A percentile compares a stretch with the other conserved stretches of the same genome.
Evolutionary conservation across 345 rosid genomes (phyloP).

Genomic region (Cardamine occulta): DNA sequence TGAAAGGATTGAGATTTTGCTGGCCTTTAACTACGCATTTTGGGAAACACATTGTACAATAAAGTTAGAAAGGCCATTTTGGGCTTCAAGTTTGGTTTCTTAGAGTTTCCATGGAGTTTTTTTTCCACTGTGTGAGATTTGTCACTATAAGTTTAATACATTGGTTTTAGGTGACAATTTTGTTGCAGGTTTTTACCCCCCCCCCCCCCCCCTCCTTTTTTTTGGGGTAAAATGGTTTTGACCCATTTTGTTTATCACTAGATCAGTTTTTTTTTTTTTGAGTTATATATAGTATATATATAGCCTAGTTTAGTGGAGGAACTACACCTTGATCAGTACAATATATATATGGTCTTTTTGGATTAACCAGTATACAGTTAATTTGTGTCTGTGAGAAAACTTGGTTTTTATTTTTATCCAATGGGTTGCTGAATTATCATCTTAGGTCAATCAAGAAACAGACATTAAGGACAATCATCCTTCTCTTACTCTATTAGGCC

Average conservation of each 20-base stretch:
- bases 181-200: not conserved
- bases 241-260: too few relatives aligned
- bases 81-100: not conserved
- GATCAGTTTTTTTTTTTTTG: too few relatives aligned
- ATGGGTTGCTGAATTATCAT: not conserved
- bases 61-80: not conserved
- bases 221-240: too few relatives aligned
- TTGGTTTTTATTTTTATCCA: not conserved
- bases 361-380: not conserved
- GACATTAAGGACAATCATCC: not conserved
- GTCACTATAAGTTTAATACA: not conserved
- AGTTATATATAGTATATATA: too few relatives aligned
- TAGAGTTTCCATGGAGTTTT: not conserved
- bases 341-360: not conserved
- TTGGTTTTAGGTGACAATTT: not conserved
- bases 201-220: too few relatives aligned
- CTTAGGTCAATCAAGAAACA: slow-evolving; percentile 6
- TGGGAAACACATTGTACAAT: not conserved
- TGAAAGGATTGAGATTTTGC: not conserved
- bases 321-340: not conserved
- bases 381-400: not conserved
- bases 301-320: too few relatives aligned
- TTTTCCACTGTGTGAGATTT: not conserved
- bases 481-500: not conserved
- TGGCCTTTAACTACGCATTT: not conserved